Conservation (phyloP, 2,329 filamentous ascomycete genomes). For the Colletotrichum sidae region DNA sequence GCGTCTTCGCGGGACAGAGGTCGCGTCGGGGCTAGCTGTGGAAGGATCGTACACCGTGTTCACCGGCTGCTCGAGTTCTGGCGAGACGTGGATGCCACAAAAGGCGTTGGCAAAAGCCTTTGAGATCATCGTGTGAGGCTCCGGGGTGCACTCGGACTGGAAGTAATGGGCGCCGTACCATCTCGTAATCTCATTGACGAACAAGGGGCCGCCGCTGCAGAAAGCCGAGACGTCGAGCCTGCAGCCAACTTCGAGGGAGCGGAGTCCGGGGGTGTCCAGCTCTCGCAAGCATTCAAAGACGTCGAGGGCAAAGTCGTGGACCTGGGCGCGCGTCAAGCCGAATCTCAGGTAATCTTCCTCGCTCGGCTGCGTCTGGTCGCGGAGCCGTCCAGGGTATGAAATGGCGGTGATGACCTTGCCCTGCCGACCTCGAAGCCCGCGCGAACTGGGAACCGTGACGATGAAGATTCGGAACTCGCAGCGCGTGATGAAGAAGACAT, state of each 20-base stretch:
- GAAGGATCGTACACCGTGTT: no score
- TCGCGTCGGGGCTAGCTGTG: no score
- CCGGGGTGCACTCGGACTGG: background rate
- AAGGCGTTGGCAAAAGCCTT: slow-evolving; percentile 1
- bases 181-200: slow-evolving; percentile 5
- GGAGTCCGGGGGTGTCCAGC: background rate
- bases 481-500: background rate
- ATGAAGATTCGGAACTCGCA: slow-evolving; percentile 11
- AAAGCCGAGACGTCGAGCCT: background rate
- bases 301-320: background rate
- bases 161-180: slow-evolving; percentile 8
- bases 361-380: no score
- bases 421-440: background rate
- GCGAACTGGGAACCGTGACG: background rate
- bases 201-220: background rate
- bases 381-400: no score
- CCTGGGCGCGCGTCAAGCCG: background rate
- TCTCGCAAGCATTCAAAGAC: background rate
- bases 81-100: background rate
- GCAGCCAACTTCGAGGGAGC: slow-evolving; percentile 1
- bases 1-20: no score
- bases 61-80: no score
- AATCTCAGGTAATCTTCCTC: no score
- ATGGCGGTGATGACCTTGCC: background rate
- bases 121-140: background rate